Conservation (phyloP, 306 rosid species). For the Inga oerstediana region DNA sequence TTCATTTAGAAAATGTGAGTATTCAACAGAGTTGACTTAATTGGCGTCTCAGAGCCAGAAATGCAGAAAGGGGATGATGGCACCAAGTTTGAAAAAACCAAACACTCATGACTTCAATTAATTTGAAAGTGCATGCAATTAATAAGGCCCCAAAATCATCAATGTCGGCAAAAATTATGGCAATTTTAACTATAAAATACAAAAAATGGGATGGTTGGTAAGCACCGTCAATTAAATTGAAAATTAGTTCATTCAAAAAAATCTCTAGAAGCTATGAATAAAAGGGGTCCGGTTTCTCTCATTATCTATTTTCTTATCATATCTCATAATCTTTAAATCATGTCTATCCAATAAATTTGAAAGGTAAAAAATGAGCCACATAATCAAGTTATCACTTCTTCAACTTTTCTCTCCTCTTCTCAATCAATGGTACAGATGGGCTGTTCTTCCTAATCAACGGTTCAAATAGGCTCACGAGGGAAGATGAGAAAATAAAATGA, state of each 20-base stretch:
- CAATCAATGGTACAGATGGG: too few species aligned
- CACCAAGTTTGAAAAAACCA: neutral
- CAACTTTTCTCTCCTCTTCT: too few species aligned
- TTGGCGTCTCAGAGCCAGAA: neutral
- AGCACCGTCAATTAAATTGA: neutral
- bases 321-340: too few species aligned
- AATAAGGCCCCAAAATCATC: neutral
- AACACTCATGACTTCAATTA: neutral
- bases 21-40: slow-evolving; percentile 11
- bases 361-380: too few species aligned
- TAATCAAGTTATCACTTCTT: too few species aligned
- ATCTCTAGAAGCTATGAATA: neutral
- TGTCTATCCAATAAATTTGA: too few species aligned
- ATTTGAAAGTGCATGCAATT: neutral
- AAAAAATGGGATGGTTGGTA: neutral
- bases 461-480: too few species aligned
- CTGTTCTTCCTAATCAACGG: too few species aligned
- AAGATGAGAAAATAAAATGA: too few species aligned
- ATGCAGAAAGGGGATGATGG: neutral
- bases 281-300: too few species aligned
- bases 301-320: too few species aligned
- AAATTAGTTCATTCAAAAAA: neutral
- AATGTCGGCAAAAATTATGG: neutral
- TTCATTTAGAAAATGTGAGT: neutral
- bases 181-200: neutral